Percentiles rank a stretch among this genome's conserved stretches.
Conservation (phyloP, 2,329 filamentous ascomycete species). For the Cladosporium sp. region DNA sequence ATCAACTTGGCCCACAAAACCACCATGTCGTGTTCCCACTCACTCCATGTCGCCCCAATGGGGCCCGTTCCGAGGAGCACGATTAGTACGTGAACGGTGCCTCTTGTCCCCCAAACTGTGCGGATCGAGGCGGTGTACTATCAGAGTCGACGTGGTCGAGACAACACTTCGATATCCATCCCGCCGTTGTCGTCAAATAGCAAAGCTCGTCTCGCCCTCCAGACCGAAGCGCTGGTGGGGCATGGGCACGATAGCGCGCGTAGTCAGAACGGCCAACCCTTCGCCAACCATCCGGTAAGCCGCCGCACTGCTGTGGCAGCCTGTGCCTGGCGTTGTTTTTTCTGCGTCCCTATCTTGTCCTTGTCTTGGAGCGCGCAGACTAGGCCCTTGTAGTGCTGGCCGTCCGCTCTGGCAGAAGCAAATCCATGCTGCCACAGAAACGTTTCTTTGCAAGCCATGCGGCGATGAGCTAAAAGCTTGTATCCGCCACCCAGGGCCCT, state of each 20-base stretch:
- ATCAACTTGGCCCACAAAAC: not conserved
- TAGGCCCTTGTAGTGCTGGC: constrained; percentile 4
- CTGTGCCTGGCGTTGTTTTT: not conserved
- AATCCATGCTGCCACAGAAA: constrained; percentile 3
- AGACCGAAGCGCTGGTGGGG: not conserved
- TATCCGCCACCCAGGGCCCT: constrained; percentile 5
- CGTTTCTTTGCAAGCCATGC: constrained; percentile 10
- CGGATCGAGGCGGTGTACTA: too few relatives aligned
- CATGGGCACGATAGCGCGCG: not conserved
- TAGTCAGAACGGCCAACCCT: too few relatives aligned
- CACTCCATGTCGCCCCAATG: constrained; percentile 8
- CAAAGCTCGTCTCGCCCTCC: not conserved
- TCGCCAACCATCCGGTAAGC: not conserved
- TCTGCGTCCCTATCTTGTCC: constrained; percentile 11
- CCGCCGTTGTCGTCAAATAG: not conserved
- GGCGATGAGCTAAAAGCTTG: constrained; percentile 7
- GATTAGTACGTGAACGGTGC: not conserved
- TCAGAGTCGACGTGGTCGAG: not conserved
- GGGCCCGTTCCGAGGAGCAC: constrained; percentile 6
- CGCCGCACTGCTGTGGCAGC: not conserved
- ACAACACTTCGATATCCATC: not conserved
- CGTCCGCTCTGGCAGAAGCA: not conserved
- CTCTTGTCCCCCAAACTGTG: not conserved
- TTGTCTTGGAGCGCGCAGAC: constrained; percentile 4
- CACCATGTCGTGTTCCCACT: not conserved